Evolutionary conservation across 176 grass and related monocot genomes (phyloP).

Genomic region (Ananas comosus): DNA sequence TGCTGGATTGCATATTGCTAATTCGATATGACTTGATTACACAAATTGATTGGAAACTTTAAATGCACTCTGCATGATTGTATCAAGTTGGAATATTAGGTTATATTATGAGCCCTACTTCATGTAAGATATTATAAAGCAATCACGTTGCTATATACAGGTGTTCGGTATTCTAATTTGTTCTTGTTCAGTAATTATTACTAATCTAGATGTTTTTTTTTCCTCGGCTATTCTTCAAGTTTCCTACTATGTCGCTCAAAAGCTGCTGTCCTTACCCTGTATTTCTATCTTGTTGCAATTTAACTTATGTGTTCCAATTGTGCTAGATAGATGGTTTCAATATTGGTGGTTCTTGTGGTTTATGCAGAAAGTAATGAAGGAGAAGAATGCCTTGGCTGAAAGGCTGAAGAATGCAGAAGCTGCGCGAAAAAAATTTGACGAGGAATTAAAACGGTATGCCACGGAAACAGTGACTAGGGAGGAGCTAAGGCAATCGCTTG

Average conservation of each 20-base stretch:
- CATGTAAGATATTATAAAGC: too few relatives aligned
- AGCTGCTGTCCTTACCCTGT: background rate
- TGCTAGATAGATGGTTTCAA: conserved; percentile 14
- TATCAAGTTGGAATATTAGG: too few relatives aligned
- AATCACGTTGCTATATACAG: too few relatives aligned
- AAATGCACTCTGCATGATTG: too few relatives aligned
- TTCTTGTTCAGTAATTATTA: too few relatives aligned
- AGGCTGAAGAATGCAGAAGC: conserved; percentile 67
- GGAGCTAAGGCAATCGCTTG: conserved; percentile 57
- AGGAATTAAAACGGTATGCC: conserved; percentile 75
- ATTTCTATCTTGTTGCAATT: background rate
- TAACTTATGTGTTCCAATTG: background rate
- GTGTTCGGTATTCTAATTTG: too few relatives aligned
- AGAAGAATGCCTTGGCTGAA: conserved; percentile 78
- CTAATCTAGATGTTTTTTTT: too few relatives aligned
- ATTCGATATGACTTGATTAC: too few relatives aligned
- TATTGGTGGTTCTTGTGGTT: conserved; percentile 14
- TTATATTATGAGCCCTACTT: too few relatives aligned
- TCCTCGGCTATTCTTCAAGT: background rate
- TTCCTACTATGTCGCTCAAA: background rate
- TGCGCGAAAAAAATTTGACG: conserved; percentile 65
- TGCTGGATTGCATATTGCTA: too few relatives aligned
- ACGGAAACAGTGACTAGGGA: conserved; percentile 56
- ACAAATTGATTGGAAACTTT: too few relatives aligned
- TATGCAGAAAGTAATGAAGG: conserved; percentile 71